Evolutionary conservation across 2,329 filamentous ascomycete species (phyloP).

Genomic region (Phyllosticta ampelicida): DNA sequence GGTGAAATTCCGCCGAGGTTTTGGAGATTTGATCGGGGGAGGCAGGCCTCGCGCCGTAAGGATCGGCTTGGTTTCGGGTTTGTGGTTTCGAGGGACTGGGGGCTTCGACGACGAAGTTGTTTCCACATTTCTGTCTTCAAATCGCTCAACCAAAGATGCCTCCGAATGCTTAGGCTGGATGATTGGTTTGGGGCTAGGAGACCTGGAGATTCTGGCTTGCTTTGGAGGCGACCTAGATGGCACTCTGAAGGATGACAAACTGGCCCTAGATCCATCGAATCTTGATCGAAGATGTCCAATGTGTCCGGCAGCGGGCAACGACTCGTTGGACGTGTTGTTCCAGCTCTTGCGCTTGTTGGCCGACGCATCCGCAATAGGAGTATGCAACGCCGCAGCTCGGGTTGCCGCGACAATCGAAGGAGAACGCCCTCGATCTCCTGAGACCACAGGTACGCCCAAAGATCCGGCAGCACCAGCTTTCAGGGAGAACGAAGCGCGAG

Average conservation of each 20-base stretch:
- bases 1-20: constrained; percentile 23
- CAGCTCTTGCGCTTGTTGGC: background rate
- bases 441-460: constrained; percentile 21
- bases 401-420: constrained; percentile 53
- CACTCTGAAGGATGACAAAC: background rate
- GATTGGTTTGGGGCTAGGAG: background rate
- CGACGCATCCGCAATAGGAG: constrained; percentile 27
- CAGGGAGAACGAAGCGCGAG: background rate
- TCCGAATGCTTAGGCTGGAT: constrained; percentile 47
- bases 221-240: background rate
- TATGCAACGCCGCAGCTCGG: constrained; percentile 51
- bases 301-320: background rate
- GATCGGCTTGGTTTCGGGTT: constrained; percentile 13
- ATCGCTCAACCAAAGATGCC: constrained; percentile 55
- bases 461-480: constrained; percentile 19
- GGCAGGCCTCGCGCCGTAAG: constrained; percentile 17
- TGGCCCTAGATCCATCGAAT: background rate
- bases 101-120: background rate
- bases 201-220: background rate
- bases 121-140: constrained; percentile 42
- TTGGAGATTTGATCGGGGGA: constrained; percentile 31
- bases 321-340: background rate
- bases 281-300: background rate
- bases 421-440: constrained; percentile 33
- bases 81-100: background rate